A percentile compares a stretch with the other conserved stretches of the same genome.
phyloP scores from a whole-genome alignment of 352 stramenopile genomes.

The Aphanomyces cochlioides region DNA sequence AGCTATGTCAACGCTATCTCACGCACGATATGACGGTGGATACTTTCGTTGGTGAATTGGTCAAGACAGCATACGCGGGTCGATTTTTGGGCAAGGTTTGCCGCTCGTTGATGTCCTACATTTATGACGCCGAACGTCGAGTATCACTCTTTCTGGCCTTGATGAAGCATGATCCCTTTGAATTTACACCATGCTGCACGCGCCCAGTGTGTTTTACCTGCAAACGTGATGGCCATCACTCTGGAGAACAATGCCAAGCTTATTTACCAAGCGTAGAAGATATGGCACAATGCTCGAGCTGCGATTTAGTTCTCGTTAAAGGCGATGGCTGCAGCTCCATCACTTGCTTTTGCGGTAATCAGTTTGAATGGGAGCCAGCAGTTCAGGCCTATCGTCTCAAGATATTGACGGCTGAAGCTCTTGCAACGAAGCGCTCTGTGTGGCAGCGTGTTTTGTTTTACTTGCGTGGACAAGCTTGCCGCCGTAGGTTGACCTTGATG shows the following conservation, averaged over 20 bases:
- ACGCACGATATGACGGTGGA: neutral
- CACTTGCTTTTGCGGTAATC: constrained; percentile 16
- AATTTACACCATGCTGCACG: constrained; percentile 41
- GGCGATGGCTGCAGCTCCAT: constrained; percentile 22
- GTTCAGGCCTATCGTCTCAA: neutral
- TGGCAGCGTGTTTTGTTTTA: neutral
- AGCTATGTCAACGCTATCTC: neutral
- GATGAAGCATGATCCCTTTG: constrained; percentile 36
- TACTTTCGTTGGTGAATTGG: neutral
- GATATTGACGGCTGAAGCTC: neutral
- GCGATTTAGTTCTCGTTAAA: constrained; percentile 21
- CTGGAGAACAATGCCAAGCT: constrained; percentile 28
- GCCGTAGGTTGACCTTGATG: neutral
- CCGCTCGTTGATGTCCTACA: neutral
- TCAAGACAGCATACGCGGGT: too few relatives aligned
- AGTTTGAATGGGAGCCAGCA: constrained; percentile 11
- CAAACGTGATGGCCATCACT: constrained; percentile 41
- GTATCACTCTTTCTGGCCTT: constrained; percentile 43
- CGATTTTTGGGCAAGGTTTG: too few relatives aligned
- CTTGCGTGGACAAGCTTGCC: neutral
- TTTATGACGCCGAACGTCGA: constrained; percentile 44
- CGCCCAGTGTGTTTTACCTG: constrained; percentile 53
- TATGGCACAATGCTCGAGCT: constrained; percentile 23
- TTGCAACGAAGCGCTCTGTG: neutral
- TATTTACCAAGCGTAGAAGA: constrained; percentile 29